Base-by-base conservation (phyloP, 495 filamentous ascomycete species). In the Aspergillus heteromorphus region DNA sequence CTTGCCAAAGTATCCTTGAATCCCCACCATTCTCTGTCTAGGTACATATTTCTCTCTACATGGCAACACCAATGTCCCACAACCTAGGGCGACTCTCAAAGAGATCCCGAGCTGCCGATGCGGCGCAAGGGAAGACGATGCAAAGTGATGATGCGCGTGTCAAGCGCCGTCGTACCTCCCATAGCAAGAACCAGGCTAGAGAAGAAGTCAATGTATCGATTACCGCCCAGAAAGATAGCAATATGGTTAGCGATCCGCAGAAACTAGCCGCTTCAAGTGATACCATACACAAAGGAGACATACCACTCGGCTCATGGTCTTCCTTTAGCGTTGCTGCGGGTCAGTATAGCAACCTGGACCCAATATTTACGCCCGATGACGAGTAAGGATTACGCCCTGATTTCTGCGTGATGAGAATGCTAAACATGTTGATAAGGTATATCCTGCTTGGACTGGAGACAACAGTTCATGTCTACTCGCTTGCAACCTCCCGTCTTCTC, bases 391-490 rank as follows among this genome's bases (percentile, higher is more conserved):
- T 43, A 17, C 29, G 21, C 54, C 36, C n/a, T 21, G 27, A 2
- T 4, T 11, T 21, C 18, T n/a, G n/a, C 31, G 11, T 17, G 19
- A 16, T 40, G 16, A 27, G 19, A 8, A 30, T 30, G 48, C 68
- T 74, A 52, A 76, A 53, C 48, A 31, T 55, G 16, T 20, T 20
- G 45, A 40, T 49, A 25, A 91, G 87, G 55, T 79, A 85, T 71
- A 62, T 97, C 20, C 79, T 96, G 25, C 59, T 95, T 38, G 83
- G 79, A 4, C 79, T 80, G 38, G 65, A 72, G 8, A 77, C 73
- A 9, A 80, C 87, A 3, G 76, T 98, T 48, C 85, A 88, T 62
- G 79, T 97, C 14, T 95, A 91, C 69, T 87, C 91, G 0, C 83
- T 87, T 30, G 73, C 83, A 30, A 89, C 87, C 41, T 96, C 92